Conservation (phyloP, 2,329 filamentous ascomycete species). For the Cercospora berteroae region DNA sequence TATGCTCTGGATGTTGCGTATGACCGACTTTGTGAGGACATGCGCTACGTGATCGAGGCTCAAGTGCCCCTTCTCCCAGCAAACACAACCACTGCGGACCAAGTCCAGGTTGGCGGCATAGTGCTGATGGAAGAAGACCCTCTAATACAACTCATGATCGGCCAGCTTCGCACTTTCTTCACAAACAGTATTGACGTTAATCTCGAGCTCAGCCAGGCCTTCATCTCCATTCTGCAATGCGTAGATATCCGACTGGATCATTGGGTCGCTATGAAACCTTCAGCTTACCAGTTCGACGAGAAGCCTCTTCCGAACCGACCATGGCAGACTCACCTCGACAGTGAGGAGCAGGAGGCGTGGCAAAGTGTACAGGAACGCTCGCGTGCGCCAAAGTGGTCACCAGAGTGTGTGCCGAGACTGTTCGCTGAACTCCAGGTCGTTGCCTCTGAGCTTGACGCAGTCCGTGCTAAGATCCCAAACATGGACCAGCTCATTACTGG, state of each 20-base stretch:
- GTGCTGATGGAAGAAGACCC: slow-evolving; percentile 53
- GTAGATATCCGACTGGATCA: slow-evolving; percentile 81
- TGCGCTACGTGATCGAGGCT: slow-evolving; percentile 39
- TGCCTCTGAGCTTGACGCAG: slow-evolving; percentile 42
- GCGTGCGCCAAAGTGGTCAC: slow-evolving; percentile 39
- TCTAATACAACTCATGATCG: slow-evolving; percentile 52
- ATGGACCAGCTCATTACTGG: slow-evolving; percentile 50
- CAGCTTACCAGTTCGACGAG: slow-evolving; percentile 25
- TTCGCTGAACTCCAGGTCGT: slow-evolving; percentile 45
- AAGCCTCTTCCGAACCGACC: slow-evolving; percentile 41
- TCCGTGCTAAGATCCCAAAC: slow-evolving; percentile 46
- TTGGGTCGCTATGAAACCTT: slow-evolving; percentile 67
- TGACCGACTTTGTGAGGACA: slow-evolving; percentile 69
- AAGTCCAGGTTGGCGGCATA: slow-evolving; percentile 12
- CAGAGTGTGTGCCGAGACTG: slow-evolving; percentile 41
- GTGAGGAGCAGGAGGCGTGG: slow-evolving; percentile 36
- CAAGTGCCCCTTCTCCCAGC: slow-evolving; percentile 25
- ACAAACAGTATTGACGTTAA: slow-evolving; percentile 91
- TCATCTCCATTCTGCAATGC: slow-evolving; percentile 80
- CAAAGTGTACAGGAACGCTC: slow-evolving; percentile 34
- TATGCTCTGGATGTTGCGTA: slow-evolving; percentile 72
- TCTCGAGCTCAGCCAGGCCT: slow-evolving; percentile 76
- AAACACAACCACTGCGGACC: not conserved
- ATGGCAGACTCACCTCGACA: slow-evolving; percentile 36
- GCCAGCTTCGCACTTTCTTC: slow-evolving; percentile 74